Evolutionary conservation across 192 early-diverging fungal genomes (phyloP).

Genomic region (Coemansia sp.): DNA sequence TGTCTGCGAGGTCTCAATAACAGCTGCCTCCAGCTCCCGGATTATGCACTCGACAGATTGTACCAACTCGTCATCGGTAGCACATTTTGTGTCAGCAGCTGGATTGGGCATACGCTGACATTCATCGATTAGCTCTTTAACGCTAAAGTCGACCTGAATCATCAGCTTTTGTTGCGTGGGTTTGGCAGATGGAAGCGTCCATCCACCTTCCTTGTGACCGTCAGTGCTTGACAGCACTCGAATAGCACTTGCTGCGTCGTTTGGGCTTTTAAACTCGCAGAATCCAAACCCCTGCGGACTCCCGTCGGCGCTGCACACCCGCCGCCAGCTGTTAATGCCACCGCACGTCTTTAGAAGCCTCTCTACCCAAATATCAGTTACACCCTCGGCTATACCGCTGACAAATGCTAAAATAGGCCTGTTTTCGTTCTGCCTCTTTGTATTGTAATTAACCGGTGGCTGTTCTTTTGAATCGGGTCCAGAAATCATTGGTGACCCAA

Average conservation of each 20-base stretch:
- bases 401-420: slow-evolving; percentile 25
- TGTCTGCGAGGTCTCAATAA: slow-evolving; percentile 7
- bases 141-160: slow-evolving; percentile 17
- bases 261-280: slow-evolving; percentile 33
- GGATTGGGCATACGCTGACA: neutral
- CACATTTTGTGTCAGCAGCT: neutral
- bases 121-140: slow-evolving; percentile 4
- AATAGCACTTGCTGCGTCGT: slow-evolving; percentile 21
- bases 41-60: slow-evolving; percentile 17
- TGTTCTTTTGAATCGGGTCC: neutral
- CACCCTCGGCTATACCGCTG: slow-evolving; percentile 16
- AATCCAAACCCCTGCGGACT: slow-evolving; percentile 46
- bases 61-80: neutral
- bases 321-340: slow-evolving; percentile 27
- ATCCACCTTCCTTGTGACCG: neutral
- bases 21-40: slow-evolving; percentile 6
- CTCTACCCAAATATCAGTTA: slow-evolving; percentile 31
- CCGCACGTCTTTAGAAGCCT: slow-evolving; percentile 34
- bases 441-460: neutral
- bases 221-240: slow-evolving; percentile 19
- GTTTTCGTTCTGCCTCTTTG: neutral
- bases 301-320: slow-evolving; percentile 24
- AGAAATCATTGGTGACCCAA: slow-evolving; percentile 17
- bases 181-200: slow-evolving; percentile 3
- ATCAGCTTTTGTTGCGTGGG: slow-evolving; percentile 7